Evolutionary conservation across 345 rosid species (phyloP).

Genomic region (Gossypium ekmanianum): DNA sequence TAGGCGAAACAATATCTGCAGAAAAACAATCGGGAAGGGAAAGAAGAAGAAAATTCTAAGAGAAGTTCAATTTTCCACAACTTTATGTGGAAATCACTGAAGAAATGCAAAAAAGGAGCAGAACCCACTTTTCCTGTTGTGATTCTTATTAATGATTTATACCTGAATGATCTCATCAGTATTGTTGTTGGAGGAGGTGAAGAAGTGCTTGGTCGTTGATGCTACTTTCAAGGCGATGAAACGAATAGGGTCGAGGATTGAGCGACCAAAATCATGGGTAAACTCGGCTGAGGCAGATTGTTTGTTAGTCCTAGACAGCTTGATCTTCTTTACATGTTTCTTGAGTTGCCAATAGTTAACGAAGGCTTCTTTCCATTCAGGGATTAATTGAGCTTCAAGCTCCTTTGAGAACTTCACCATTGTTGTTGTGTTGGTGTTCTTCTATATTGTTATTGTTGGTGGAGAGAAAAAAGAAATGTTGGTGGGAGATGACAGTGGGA

Average conservation of each 20-base stretch:
- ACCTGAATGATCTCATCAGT: slow-evolving; percentile 66
- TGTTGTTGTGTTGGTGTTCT: slow-evolving; percentile 21
- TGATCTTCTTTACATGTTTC: slow-evolving; percentile 78
- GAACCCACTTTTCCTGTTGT: background rate
- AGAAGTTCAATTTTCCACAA: background rate
- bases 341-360: slow-evolving; percentile 88
- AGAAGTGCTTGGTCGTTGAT: slow-evolving; percentile 18
- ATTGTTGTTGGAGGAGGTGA: slow-evolving; percentile 16
- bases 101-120: background rate
- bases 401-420: slow-evolving; percentile 99
- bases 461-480: background rate
- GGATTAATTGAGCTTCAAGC: slow-evolving; percentile 93
- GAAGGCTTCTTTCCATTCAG: slow-evolving; percentile 96
- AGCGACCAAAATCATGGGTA: slow-evolving; percentile 38
- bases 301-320: slow-evolving; percentile 44
- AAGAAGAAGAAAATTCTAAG: no score
- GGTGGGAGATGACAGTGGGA: background rate
- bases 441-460: background rate
- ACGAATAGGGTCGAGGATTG: slow-evolving; percentile 58
- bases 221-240: slow-evolving; percentile 31
- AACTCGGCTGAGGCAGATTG: slow-evolving; percentile 20
- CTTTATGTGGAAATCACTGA: background rate
- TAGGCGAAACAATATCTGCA: background rate
- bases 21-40: no score
- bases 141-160: background rate